Percentiles rank a stretch among this genome's conserved stretches.
phyloP scores from a whole-genome alignment of 2,329 filamentous ascomycete genomes.

The Diaporthe batatas region DNA sequence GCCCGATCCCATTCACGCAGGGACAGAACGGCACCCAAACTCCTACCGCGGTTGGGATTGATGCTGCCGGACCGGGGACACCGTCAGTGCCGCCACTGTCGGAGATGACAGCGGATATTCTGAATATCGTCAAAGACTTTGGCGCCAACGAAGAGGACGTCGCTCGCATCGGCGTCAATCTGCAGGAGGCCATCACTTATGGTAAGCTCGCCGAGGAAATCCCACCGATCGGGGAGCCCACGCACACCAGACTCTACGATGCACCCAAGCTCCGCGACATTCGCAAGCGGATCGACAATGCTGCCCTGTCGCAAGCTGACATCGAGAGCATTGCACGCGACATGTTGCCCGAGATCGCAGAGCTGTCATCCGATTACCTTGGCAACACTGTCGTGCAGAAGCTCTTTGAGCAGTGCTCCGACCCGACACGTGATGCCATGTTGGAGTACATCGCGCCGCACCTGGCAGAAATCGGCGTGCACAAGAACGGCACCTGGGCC shows the following conservation, averaged over 20 bases:
- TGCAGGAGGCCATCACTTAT: conserved; percentile 83
- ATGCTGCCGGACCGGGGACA: conserved; percentile 57
- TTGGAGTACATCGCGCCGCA: conserved; percentile 88
- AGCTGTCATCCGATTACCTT: conserved; percentile 94
- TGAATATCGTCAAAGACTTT: conserved; percentile 88
- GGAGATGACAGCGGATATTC: conserved; percentile 86
- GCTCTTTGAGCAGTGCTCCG: conserved; percentile 95
- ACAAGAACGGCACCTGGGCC: conserved; percentile 99
- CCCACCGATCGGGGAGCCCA: conserved; percentile 88
- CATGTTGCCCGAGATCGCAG: conserved; percentile 97
- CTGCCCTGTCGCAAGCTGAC: conserved; percentile 85
- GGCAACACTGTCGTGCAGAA: conserved; percentile 99
- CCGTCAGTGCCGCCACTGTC: conserved; percentile 79
- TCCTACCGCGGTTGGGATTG: conserved; percentile 57
- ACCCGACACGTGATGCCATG: conserved; percentile 92
- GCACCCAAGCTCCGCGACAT: conserved; percentile 96
- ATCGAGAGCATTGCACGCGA: conserved; percentile 92
- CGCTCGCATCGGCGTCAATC: conserved; percentile 76
- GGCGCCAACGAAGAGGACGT: conserved; percentile 86
- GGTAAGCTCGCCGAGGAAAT: conserved; percentile 84
- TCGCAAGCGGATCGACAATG: conserved; percentile 97
- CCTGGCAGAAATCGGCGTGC: conserved; percentile 94
- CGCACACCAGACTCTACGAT: conserved; percentile 89
- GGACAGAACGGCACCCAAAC: conserved; percentile 61
- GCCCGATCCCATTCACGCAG: conserved; percentile 84